phyloP scores from a whole-genome alignment of 1,284 basidiomycete genomes.

The Ganoderma sinense region DNA sequence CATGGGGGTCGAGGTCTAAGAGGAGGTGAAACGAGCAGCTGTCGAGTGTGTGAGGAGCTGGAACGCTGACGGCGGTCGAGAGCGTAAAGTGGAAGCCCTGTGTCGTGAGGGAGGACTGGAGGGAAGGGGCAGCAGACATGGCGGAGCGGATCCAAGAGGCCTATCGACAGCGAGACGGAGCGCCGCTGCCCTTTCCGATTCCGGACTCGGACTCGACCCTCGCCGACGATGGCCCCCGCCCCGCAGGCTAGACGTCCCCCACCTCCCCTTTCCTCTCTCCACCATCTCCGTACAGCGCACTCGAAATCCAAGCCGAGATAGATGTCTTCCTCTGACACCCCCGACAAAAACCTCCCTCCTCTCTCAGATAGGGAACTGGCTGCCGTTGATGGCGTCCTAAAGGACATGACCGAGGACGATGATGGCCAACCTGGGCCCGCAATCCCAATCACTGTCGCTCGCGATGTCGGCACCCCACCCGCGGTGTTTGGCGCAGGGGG shows the following conservation, averaged over 20 bases:
- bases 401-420: constrained; percentile 36
- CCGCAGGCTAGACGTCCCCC: not conserved
- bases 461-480: constrained; percentile 35
- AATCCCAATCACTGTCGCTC: constrained; percentile 21
- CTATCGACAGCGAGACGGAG: not conserved
- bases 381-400: constrained; percentile 40
- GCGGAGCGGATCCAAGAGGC: constrained; percentile 8
- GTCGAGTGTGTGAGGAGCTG: constrained; percentile 2
- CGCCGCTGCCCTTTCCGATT: not conserved
- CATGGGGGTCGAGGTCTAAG: constrained; percentile 50
- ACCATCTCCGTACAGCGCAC: not conserved
- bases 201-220: constrained; percentile 2
- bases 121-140: constrained; percentile 22
- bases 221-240: constrained; percentile 3
- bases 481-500: constrained; percentile 47
- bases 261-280: constrained; percentile 2
- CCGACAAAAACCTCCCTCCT: constrained; percentile 21
- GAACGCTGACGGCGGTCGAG: constrained; percentile 29
- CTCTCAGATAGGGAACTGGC: constrained; percentile 38
- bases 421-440: constrained; percentile 23
- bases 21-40: constrained; percentile 50
- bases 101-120: constrained; percentile 24
- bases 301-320: constrained; percentile 4
- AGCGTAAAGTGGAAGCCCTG: constrained; percentile 42
- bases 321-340: constrained; percentile 34